A percentile compares a stretch with the other conserved stretches of the same genome.
These are phyloP conservation scores for Fraxinus angustifolia DNA, from an alignment of 305 asterid species.

Conservation along the genomic window DNA sequence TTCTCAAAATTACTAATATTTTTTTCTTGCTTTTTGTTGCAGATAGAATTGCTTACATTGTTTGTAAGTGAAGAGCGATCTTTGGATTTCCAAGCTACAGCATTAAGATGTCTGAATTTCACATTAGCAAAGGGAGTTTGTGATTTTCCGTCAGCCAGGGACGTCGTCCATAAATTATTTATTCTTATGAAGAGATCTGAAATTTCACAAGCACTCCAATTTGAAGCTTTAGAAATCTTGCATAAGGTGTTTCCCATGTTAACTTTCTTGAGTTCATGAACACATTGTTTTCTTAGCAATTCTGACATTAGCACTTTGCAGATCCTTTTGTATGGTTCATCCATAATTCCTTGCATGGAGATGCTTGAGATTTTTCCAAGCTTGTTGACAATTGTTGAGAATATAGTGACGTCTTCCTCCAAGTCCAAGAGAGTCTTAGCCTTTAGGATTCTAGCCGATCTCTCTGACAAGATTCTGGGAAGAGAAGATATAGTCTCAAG, in stretches of 20 bases:
- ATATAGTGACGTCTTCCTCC: conserved; percentile 36
- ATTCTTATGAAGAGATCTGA: conserved; percentile 44
- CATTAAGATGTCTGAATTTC: conserved; percentile 54
- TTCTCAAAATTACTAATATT: conserved; percentile 7
- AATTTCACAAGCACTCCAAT: conserved; percentile 45
- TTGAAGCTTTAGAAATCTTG: conserved; percentile 55
- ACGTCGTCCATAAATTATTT: conserved; percentile 38
- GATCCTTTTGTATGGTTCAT: conserved; percentile 40
- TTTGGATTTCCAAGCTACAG: conserved; percentile 50
- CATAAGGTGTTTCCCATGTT: conserved; percentile 50
- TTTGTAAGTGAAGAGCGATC: conserved; percentile 53
- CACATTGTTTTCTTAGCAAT: conserved; percentile 9
- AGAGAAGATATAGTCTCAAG: conserved; percentile 38
- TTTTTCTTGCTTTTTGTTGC: conserved; percentile 29
- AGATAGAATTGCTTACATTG: conserved; percentile 55
- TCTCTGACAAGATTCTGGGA: conserved; percentile 52
- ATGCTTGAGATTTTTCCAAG: conserved; percentile 41
- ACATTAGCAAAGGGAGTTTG: conserved; percentile 47
- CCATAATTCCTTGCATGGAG: conserved; percentile 43
- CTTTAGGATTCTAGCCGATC: conserved; percentile 44
- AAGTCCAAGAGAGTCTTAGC: conserved; percentile 48
- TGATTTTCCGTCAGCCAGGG: conserved; percentile 35
- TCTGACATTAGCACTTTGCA: conserved; percentile 37
- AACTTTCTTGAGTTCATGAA: conserved; percentile 24
- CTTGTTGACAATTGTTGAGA: conserved; percentile 37